Conservation (phyloP, 441 rosid genomes). For the Manihot esculenta region DNA sequence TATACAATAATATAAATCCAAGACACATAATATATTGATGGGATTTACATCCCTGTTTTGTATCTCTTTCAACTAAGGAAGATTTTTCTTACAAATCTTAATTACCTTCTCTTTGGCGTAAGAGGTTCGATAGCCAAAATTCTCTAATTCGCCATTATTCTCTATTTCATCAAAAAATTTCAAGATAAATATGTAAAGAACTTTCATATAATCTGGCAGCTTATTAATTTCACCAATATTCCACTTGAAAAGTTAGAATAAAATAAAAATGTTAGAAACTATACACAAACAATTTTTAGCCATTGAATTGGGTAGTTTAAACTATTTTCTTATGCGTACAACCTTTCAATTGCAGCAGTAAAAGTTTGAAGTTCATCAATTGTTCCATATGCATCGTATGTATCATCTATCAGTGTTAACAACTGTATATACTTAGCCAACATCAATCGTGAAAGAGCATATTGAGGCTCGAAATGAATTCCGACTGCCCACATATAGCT, state of each 20-base stretch:
- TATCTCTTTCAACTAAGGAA: too few species aligned
- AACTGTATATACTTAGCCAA: background rate
- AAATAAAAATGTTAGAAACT: too few species aligned
- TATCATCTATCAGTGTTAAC: constrained; percentile 6
- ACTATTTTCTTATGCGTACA: background rate
- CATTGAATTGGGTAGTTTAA: too few species aligned
- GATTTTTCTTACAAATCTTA: background rate
- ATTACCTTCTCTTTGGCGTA: constrained; percentile 15
- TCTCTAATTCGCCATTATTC: constrained; percentile 5
- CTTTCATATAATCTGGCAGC: constrained; percentile 26
- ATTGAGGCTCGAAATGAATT: constrained; percentile 14
- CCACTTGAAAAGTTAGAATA: background rate
- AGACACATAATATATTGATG: too few species aligned
- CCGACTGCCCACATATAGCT: background rate
- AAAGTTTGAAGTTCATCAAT: constrained; percentile 4
- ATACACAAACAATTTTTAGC: too few species aligned
- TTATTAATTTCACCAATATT: background rate
- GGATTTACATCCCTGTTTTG: too few species aligned
- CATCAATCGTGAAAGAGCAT: background rate
- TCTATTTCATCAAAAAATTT: constrained; percentile 5
- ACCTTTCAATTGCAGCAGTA: constrained; percentile 16
- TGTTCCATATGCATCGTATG: constrained; percentile 15
- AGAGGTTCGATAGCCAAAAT: background rate
- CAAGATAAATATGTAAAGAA: background rate
- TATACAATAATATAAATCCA: too few species aligned